Evolutionary conservation across 2,329 filamentous ascomycete genomes (phyloP), one percentile per base, ranked within the genome.

Genomic region (Fusarium sp.): DNA sequence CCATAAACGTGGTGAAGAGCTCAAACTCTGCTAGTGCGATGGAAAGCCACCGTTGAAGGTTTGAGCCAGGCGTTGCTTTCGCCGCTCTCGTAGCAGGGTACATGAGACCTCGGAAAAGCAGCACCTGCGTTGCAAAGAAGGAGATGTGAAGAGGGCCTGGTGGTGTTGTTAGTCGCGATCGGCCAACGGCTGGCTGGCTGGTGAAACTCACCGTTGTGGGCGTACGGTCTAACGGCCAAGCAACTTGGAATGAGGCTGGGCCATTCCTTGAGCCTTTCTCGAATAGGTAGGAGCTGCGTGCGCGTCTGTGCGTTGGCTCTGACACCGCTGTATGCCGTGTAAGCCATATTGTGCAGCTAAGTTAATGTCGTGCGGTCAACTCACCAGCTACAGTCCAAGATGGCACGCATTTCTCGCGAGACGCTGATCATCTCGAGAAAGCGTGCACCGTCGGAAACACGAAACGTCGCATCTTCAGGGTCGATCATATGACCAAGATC

Each of bases 31-130:
- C 40, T 3, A 78, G 68, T 3, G 77, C 77, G 1, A 61, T 67
- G 5, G 67, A 51, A 15, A 79, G 72, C 72, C 76, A 77, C 26
- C 69, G 70, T 4, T 74, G 70, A 4, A 78, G 72, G 34, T 72
- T 76, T 0, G 77, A 79, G 2, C 68, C 65, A 0, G 76, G 72
- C 1, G 73, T 75, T 0, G 64, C 61, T 29, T 80, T 80, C 7
- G 80, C 75, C 2, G 70, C 72, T 45, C 75, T 77, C 2, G 77
- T 80, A 1, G 79, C 78, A 6, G 80, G 80, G 12, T 75, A 76
- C 78, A 82, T 81, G 2, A 82, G 71, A 0, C 78, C 79, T 4
- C 80, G 74, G 41, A 77, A 79, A 7, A 79, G 70, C 0, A 82
- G 73, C 2, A 77, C 76, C 42, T 80, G 74, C 3, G 75, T 70